Base-by-base conservation (phyloP, 164 flowering plant species). In the Euptelea pleiosperma region DNA sequence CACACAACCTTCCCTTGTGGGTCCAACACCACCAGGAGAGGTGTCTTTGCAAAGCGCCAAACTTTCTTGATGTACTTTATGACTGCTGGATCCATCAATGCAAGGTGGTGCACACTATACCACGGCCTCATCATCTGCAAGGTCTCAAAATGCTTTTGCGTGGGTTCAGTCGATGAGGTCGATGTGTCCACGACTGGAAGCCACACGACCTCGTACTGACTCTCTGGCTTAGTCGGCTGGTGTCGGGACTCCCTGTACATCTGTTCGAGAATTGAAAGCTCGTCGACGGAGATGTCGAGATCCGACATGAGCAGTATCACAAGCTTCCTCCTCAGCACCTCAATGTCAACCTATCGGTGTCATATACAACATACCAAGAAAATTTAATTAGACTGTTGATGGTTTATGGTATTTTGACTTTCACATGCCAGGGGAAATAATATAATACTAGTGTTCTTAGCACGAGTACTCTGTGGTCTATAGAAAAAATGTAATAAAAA, bases 1-100 rank as follows among this genome's bases (percentile, higher is more conserved):
- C 55, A 52, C 1, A 44, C 56, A 8, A 82, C 75, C 46, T 24
- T 73, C 4, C 82, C 83, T n/a, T 73, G 75, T 25, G 75, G n/a
- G n/a, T n/a, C n/a, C n/a, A n/a, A n/a, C n/a, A n/a, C n/a, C n/a
- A n/a, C n/a, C n/a, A n/a, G n/a, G 31, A 82, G 67, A 1, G 57
- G 22, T 59, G 62, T 79, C 72, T 77, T 77, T 0, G 44, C 2
- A 16, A 73, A 82, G 35, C 52, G 61, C 86, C 86, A 82, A 12
- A 62, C 65, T 40, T 82, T 77, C 55, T 68, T 79, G 53, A 72
- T 75, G 65, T 61, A 79, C 70, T 35, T 67, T 8, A 62, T 44
- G 5, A 68, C 77, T 3, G 76, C 77, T 5, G 75, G 78, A 8
- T 79, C 77, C 1, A 79, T 19, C 55, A 79, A 22, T 8, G 53